A percentile compares a stretch with the other conserved stretches of the same genome.
Evolutionary conservation across 768 basidiomycete species (phyloP).

Genomic region (Macrocybe gigantea): DNA sequence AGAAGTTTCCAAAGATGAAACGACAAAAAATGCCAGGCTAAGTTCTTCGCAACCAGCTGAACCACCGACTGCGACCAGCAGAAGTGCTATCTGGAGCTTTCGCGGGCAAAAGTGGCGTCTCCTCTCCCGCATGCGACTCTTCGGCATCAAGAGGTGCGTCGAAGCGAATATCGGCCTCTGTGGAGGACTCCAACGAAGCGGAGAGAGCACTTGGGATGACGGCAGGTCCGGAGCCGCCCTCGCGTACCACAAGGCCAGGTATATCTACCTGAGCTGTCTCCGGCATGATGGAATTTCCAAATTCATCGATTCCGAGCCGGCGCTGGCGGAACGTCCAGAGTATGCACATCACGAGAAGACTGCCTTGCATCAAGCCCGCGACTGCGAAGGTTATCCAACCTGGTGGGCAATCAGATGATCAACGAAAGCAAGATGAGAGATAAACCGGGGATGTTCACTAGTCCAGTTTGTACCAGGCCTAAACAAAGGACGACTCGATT

Average conservation of each 20-base stretch:
- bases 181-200: too few relatives aligned
- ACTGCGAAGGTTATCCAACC: constrained; percentile 81
- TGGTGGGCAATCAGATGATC: constrained; percentile 15
- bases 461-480: constrained; percentile 85
- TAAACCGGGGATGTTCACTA: constrained; percentile 34
- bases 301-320: constrained; percentile 79
- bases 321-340: constrained; percentile 79
- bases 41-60: too few relatives aligned
- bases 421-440: neutral
- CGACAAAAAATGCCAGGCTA: neutral
- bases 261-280: too few relatives aligned
- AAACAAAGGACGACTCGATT: constrained; percentile 1
- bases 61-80: too few relatives aligned
- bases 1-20: neutral
- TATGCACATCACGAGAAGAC: constrained; percentile 80
- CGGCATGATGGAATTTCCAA: constrained; percentile 48
- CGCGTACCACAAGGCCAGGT: too few relatives aligned
- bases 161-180: too few relatives aligned
- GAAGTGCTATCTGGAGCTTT: too few relatives aligned
- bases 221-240: too few relatives aligned
- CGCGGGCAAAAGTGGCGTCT: too few relatives aligned
- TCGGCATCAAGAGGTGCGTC: too few relatives aligned
- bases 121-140: too few relatives aligned
- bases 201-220: too few relatives aligned
- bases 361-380: constrained; percentile 79